These are phyloP conservation scores for Fusarium sororula DNA, from an alignment of 2,329 filamentous ascomycete genomes.

Conservation along the genomic window DNA sequence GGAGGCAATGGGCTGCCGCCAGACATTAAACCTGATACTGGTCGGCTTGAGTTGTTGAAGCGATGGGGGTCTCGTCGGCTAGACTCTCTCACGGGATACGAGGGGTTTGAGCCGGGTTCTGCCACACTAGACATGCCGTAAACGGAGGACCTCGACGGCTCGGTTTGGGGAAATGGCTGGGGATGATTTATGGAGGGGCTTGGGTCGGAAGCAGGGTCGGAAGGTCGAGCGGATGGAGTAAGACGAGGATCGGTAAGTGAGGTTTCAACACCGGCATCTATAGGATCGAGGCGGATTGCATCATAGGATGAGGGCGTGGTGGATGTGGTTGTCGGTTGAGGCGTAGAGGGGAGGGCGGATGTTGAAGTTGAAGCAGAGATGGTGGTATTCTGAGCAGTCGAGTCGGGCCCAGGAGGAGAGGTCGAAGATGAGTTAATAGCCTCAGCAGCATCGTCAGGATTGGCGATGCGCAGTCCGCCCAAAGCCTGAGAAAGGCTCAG, in stretches of 20 bases:
- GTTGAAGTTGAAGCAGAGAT: conserved; percentile 26
- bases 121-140: conserved; percentile 65
- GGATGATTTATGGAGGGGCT: conserved; percentile 14
- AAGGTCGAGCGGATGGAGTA: conserved; percentile 16
- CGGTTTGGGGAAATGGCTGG: conserved; percentile 31
- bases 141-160: conserved; percentile 56
- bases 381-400: conserved; percentile 22
- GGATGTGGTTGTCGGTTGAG: conserved; percentile 31
- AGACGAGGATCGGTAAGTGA: conserved; percentile 37
- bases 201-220: conserved; percentile 26
- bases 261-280: conserved; percentile 34
- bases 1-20: conserved; percentile 73
- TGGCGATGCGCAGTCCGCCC: conserved; percentile 95
- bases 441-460: conserved; percentile 79
- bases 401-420: conserved; percentile 36
- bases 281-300: conserved; percentile 39
- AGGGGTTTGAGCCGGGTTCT: conserved; percentile 67
- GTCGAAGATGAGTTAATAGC: conserved; percentile 41
- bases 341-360: conserved; percentile 18
- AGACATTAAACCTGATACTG: conserved; percentile 55
- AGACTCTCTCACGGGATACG: conserved; percentile 69
- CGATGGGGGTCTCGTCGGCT: conserved; percentile 70
- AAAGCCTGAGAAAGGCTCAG: conserved; percentile 91
- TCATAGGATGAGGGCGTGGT: conserved; percentile 32
- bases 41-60: conserved; percentile 70